Evolutionary conservation across 2,329 filamentous ascomycete genomes (phyloP), one percentile per base, ranked within the genome.

Genomic region (Microascus cirrosus): DNA sequence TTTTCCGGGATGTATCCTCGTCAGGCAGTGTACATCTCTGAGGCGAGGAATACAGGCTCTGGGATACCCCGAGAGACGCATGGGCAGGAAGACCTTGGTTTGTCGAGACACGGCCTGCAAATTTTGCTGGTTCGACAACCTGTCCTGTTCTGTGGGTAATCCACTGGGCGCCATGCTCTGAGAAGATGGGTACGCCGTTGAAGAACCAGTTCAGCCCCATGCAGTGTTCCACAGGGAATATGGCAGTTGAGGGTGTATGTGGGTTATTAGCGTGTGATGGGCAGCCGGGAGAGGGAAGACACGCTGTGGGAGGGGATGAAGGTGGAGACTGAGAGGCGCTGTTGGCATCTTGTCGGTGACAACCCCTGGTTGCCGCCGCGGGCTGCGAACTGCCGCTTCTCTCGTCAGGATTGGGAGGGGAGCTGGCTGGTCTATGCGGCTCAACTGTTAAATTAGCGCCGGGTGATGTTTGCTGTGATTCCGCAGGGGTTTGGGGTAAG

Each of bases 161-260:
- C 76, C 77, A 80, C 62, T 74, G 64, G 56, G 71, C 72, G 6
- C 78, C 77, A 15, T 75, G 70, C 0, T 68, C 64, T 0, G 78
- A 76, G 48, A 81, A 70, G 48, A 78, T 72, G 0, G 78, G 78
- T 1, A 80, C 72, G 7, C 78, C 77, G 15, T 74, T 77, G 54
- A 73, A 70, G 8, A 73, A 67, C 62, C 73, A 78, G 35, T 78
- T 73, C 13, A 70, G 69, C 11, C 77, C 77, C 11, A 80, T 65
- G 58, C 75, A 70, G 53, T 72, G 69, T 1, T 77, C 77, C 3
- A 74, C 74, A 61, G 78, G 78, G 63, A 78, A 73, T 3, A 79
- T 67, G 20, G 72, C 71, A 11, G 73, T 70, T 2, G 60, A 61
- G 15, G 58, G 60, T 4, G 57, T 15, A 54, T 53, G 58, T 42